Evolutionary conservation across 352 stramenopile species (phyloP).

Genomic region (Stramenopiles sp.): DNA sequence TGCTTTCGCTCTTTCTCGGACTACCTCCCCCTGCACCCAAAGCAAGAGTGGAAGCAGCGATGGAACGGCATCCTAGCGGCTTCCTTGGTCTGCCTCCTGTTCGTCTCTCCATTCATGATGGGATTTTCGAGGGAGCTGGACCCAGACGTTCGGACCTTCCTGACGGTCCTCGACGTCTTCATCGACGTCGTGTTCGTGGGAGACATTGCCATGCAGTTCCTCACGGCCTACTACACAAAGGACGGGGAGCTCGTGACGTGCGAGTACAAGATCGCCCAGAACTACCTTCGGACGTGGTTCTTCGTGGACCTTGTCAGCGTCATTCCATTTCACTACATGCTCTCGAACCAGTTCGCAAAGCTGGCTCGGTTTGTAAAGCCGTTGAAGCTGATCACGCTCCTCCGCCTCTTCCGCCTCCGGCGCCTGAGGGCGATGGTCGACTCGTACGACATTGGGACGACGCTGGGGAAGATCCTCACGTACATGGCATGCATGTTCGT

Average conservation of each 20-base stretch:
- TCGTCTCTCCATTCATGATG: no score
- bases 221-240: slow-evolving; percentile 37
- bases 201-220: slow-evolving; percentile 52
- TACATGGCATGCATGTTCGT: slow-evolving; percentile 44
- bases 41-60: no score
- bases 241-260: slow-evolving; percentile 59
- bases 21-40: no score
- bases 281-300: slow-evolving; percentile 53
- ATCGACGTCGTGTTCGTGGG: slow-evolving; percentile 52
- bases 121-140: no score
- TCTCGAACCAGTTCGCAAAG: no score
- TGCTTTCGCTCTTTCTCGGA: no score
- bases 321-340: slow-evolving; percentile 47
- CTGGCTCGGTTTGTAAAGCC: slow-evolving; percentile 53
- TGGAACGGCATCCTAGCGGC: no score
- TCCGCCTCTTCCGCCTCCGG: slow-evolving; percentile 33
- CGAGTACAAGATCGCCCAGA: slow-evolving; percentile 30
- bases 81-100: no score
- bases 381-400: slow-evolving; percentile 55
- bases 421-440: slow-evolving; percentile 53
- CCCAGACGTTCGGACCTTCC: no score
- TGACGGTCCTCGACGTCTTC: slow-evolving; percentile 48
- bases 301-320: slow-evolving; percentile 53
- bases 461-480: slow-evolving; percentile 38
- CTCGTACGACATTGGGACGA: slow-evolving; percentile 52